Evolutionary conservation across 352 stramenopile genomes (phyloP), one percentile per base, ranked within the genome.

Genomic region (Phytophthora pseudosyringae): DNA sequence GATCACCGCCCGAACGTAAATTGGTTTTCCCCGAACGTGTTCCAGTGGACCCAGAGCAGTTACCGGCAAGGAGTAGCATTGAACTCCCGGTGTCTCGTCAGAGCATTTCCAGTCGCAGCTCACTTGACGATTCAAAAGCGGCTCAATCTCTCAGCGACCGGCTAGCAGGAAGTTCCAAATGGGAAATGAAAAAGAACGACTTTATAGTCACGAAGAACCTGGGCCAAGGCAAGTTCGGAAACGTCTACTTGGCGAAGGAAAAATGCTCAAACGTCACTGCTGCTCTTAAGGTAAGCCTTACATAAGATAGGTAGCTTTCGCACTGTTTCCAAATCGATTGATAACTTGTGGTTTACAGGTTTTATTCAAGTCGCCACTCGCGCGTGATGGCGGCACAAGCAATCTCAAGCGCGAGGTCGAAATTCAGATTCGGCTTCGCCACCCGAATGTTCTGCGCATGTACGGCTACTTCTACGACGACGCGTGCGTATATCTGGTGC

Each of bases 391-490:
- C 13, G 80, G 75, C 0, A 52, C 80, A 16, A 69, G 67, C 54
- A 90, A 92, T 51, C 51, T 97, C 29, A 86, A 93, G 48, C 86
- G 89, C 1, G 89, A 97, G 61, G 66, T 95, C 4, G 89, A 95
- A 55, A 91, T 97, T 64, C 89, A 97, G 71, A 78, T 76, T 18
- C 82, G 84, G 1, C 75, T 97, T 10, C 63, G 78, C 11, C 89
- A 97, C 44, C 78, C 78, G 0, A 94, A 95, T 51, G 72, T 97
- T 43, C 59, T 95, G 16, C 76, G 76, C 1, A 59, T 97, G 35
- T 76, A 87, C 33, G 89, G 89, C 29, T 95, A 95, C 73, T 97
- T 97, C 50, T 91, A 94, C 61, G 86, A 95, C 57, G 86, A 94
- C 11, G 77, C 81, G 1, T 90, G 81, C 43, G 71, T 94, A 11